Percentiles rank a stretch among this genome's conserved stretches.
Conservation (phyloP, 163 green algal genomes). For the Scenedesmus sp. region DNA sequence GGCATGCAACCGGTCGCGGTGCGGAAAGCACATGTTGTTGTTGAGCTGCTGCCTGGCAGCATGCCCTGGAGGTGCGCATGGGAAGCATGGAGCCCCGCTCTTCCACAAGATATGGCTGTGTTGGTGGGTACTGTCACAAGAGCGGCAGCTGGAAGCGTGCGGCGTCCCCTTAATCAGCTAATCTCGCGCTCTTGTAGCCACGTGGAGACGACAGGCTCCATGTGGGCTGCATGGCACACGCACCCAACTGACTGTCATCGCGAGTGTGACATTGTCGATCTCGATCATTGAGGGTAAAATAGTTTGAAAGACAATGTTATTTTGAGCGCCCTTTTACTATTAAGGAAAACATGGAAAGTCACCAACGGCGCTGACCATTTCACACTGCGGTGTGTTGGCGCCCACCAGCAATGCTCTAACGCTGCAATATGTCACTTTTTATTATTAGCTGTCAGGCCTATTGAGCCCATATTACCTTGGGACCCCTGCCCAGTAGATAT, state of each 20-base stretch:
- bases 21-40: neutral
- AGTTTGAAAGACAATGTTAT: neutral
- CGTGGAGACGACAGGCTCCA: neutral
- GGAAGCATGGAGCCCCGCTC: neutral
- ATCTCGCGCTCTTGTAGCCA: neutral
- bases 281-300: neutral
- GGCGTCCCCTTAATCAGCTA: neutral
- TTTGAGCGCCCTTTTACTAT: too few species aligned
- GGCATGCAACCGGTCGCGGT: neutral
- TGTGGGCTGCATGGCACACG: neutral
- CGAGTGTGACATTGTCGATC: neutral
- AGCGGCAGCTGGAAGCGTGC: neutral
- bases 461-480: too few species aligned
- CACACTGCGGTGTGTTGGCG: neutral
- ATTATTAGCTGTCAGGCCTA: neutral
- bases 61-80: neutral
- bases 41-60: conserved; percentile 5
- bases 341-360: too few species aligned
- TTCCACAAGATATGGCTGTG: neutral
- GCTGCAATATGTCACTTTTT: neutral
- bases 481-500: neutral
- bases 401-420: neutral
- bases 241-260: conserved; percentile 14
- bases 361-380: neutral
- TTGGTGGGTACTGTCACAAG: neutral